Evolutionary conservation across 495 filamentous ascomycete genomes (phyloP).

Genomic region (Neurospora tetrasperma): DNA sequence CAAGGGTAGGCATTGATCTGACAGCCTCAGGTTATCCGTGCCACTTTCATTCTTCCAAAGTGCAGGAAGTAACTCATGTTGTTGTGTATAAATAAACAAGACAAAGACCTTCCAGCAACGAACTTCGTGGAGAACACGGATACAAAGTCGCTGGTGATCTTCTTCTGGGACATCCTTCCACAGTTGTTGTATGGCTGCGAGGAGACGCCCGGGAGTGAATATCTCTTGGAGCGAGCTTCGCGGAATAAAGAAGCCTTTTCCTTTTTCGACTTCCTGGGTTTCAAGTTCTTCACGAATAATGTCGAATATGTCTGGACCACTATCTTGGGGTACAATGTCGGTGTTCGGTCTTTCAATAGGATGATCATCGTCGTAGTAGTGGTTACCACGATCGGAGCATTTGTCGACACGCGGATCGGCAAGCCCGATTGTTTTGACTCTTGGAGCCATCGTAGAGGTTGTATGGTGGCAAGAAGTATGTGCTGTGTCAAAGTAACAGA

Average conservation of each 20-base stretch:
- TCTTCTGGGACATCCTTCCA: not conserved
- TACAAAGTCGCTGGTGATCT: not conserved
- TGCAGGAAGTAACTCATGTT: fast-evolving
- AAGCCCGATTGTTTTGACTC: not conserved
- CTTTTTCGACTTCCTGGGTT: not conserved
- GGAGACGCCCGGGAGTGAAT: not conserved
- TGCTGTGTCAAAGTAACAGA: too few relatives aligned
- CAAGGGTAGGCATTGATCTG: not conserved
- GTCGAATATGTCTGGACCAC: not conserved
- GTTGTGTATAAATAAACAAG: not conserved
- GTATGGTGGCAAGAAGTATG: too few relatives aligned
- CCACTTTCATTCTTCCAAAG: not conserved
- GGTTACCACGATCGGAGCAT: not conserved
- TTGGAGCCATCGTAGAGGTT: not conserved
- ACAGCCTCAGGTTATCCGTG: not conserved
- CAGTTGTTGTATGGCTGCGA: fast-evolving
- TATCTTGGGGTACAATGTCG: not conserved
- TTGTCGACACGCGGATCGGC: not conserved
- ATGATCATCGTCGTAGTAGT: not conserved
- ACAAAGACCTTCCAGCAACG: not conserved
- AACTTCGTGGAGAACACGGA: not conserved
- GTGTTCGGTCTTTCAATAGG: not conserved
- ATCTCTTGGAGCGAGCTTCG: not conserved
- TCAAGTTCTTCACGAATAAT: not conserved
- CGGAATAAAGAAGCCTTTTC: not conserved